Evolutionary conservation across 2,329 filamentous ascomycete genomes (phyloP), one percentile per base, ranked within the genome.

Genomic region (Trichoderma arundinaceum): DNA sequence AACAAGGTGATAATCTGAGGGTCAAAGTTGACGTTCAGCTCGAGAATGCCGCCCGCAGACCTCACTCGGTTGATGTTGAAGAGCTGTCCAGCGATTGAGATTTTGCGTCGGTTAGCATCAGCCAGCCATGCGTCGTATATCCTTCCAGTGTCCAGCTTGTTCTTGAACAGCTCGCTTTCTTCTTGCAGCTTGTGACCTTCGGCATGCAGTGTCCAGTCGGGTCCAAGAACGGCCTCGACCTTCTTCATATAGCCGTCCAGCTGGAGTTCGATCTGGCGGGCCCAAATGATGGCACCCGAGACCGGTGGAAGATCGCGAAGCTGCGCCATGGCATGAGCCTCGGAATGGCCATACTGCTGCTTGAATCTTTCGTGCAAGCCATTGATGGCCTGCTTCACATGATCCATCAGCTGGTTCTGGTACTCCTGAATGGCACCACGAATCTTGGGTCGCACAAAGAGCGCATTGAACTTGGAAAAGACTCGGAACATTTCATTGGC

Each of bases 401-500:
- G 97, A 73, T 97, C 94, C 76, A 99, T 97, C 39, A 99, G 88
- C 78, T 97, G 94, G 4, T 94, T 95, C 78, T 99, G 95, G 76
- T 99, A 99, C 79, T 99, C 94, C 49, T 93, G 92, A 74, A 99
- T 99, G 64, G 95, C 96, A 71, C 96, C 94, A 70, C 95, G 90
- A 79, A 99, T 98, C 84, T 99, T 99, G n/a, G 95, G 95, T 67
- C 95, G 89, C 65, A 99, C 94, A 72, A 99, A 96, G 35, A 99
- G 88, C 1, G 95, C 95, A 76, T 99, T 99, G 86, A 99, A 99
- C 76, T 98, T 98, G 61, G 95, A 98, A 77, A 99, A 99, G 68
- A 99, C 95, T 63, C 96, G 91, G 78, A 99, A 99, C 95, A 99
- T 99, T 79, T 99, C 96, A 75, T 96, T 98, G 46, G 95, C 95